Base-by-base conservation (phyloP, 1,139 yeast species). In the Trichomonascaceae sp. region DNA sequence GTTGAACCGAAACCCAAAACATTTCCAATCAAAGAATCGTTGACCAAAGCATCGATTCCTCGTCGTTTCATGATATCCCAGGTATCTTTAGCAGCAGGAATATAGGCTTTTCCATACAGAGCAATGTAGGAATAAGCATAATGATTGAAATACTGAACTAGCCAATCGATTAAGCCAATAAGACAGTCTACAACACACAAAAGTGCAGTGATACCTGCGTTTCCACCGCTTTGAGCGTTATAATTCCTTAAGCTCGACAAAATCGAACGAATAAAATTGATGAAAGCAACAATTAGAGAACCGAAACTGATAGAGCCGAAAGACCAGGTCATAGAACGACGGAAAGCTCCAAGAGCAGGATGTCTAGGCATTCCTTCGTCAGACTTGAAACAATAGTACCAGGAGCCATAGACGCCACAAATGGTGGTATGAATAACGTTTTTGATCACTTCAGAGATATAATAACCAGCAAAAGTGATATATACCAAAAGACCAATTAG, bases 241-340 rank as follows among this genome's bases (percentile, higher is more conserved):
- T 58, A 53, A 53, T 76, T 79, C 20, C 80, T 73, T 36, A 83
- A 82, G 43, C 81, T 66, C 41, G 69, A 72, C 49, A 77, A 63
- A 12, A 79, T 68, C 57, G 82, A 84, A 55, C 82, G 79, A 43
- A 84, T 61, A 30, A 86, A 73, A 66, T 87, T 91, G 60, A 90
- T 78, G 32, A 88, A 60, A 0, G 96, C 81, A 13, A 89, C 96
- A 63, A 89, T 80, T 61, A 90, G 73, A 1, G 95, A 86, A 0
- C 97, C 96, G 66, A 87, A 86, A 66, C 96, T 85, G 54, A 91
- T 85, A 2, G 96, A 87, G 0, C 98, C 97, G 66, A 90, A 86
- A 44, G 95, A 87, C 66, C 85, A 87, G 1, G 96, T 86, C 74
- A 88, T 72, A 1, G 96, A 88, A 62, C 96, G 79, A 65, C 81